Evolutionary conservation across 1,284 basidiomycete species (phyloP), one percentile per base, ranked within the genome.

Genomic region (Ceratobasidium sp.): DNA sequence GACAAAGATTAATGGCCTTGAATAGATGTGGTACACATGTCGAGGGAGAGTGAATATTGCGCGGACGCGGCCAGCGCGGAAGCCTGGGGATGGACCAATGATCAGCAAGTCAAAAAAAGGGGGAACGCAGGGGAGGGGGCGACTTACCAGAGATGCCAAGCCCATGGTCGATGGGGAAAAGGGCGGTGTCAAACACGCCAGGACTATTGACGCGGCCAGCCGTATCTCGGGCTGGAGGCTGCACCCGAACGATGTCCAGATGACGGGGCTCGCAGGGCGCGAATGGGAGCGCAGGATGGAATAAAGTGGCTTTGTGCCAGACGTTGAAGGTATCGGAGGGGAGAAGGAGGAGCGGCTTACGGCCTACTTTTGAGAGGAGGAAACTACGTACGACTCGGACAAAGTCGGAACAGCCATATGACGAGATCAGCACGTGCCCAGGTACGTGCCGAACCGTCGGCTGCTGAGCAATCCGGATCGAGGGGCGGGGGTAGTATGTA

Each of bases 251-350:
- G 10, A 75, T 58, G 64, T 75, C 60, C 26, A 46, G 60, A 40
- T 63, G 71, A 18, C 40, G 40, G 4, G 60, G 60, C 12, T 51
- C 60, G n/a, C 13, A n/a, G 10, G 23, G 71, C 23, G 71, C 58
- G 20, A 63, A 63, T 39, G 58, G 60, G 3, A 75, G 44, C 9
- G 44, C 60, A 18, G 13, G 60, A 60, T 75, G 71, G 28, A 40
- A 1, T 26, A 75, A 42, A 6, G n/a, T 40, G 49, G 60, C 71
- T 23, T 63, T 63, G 58, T 75, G 71, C 71, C 71, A 75, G 44
- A 75, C 26, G 23, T 40, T 18, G 28, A 75, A 75, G 58, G 7
- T 42, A 46, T 64, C 23, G 49, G 71, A 75, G 46, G 71, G 71
- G 46, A 75, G 39, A 18, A 75, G 12, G 18, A 64, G 26, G 46